Evolutionary conservation across 805 yeast genomes (phyloP).

Genomic region (Jamesozyma piceae): DNA sequence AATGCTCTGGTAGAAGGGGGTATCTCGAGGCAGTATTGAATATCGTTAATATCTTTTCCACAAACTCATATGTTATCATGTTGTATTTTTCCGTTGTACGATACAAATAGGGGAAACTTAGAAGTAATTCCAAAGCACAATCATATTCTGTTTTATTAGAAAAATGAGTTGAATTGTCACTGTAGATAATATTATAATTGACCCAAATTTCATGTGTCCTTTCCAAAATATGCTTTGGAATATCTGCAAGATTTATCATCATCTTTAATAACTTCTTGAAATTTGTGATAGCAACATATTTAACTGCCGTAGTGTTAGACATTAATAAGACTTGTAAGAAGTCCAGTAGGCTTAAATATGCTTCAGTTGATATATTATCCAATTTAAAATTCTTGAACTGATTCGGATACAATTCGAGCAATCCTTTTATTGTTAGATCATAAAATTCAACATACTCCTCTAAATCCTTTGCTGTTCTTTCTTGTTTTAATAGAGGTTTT

Average conservation of each 20-base stretch:
- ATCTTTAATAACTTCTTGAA: slow-evolving; percentile 46
- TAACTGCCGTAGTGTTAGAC: slow-evolving; percentile 34
- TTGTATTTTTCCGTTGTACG: slow-evolving; percentile 27
- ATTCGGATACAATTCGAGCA: slow-evolving; percentile 50
- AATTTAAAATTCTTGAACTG: slow-evolving; percentile 35
- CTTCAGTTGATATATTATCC: slow-evolving; percentile 13
- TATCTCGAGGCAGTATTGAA: slow-evolving; percentile 61
- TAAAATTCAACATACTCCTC: slow-evolving; percentile 55
- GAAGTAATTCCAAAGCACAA: slow-evolving; percentile 46
- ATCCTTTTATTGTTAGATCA: slow-evolving; percentile 52
- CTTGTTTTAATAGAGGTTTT: slow-evolving; percentile 36
- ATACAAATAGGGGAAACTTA: slow-evolving; percentile 43
- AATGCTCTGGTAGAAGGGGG: slow-evolving; percentile 56
- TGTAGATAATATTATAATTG: slow-evolving; percentile 36
- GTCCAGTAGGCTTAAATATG: slow-evolving; percentile 50
- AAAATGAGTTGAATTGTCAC: slow-evolving; percentile 26
- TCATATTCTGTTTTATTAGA: slow-evolving; percentile 42
- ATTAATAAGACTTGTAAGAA: slow-evolving; percentile 39
- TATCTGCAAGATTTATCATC: slow-evolving; percentile 29
- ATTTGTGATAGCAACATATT: slow-evolving; percentile 43
- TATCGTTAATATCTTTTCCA: slow-evolving; percentile 45
- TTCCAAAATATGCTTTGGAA: slow-evolving; percentile 27
- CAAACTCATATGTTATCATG: slow-evolving; percentile 29
- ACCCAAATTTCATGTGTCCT: slow-evolving; percentile 46
- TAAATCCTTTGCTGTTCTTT: slow-evolving; percentile 20